Percentiles rank a stretch among this genome's conserved stretches.
phyloP scores from a whole-genome alignment of 257 asterid genomes.

The Nicotiana sylvestris region DNA sequence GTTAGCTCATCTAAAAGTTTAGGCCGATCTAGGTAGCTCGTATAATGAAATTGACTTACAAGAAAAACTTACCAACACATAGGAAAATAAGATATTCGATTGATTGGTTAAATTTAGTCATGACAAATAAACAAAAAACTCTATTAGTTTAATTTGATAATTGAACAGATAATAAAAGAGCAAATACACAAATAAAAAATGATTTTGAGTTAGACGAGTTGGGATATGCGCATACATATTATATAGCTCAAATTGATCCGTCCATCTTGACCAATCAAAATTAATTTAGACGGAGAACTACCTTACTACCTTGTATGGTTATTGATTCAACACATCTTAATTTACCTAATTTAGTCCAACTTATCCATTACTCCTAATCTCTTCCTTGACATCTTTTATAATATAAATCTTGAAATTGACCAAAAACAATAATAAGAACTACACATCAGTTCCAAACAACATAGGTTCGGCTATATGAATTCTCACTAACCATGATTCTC shows the following conservation, averaged over 20 bases:
- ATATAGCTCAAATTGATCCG: background rate
- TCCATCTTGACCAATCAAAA: background rate
- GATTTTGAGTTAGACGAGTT: background rate
- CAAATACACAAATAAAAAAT: background rate
- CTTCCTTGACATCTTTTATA: too few species aligned
- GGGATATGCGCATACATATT: background rate
- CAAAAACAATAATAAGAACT: background rate
- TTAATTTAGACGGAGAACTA: background rate
- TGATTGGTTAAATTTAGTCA: background rate
- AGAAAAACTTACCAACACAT: too few species aligned
- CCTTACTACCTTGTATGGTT: background rate
- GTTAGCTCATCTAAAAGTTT: background rate
- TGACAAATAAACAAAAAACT: background rate
- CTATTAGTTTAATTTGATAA: background rate
- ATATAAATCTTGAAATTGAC: background rate
- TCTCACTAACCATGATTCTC: background rate
- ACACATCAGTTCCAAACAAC: background rate
- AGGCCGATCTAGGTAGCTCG: background rate
- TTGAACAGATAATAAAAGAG: background rate
- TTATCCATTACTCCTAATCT: background rate
- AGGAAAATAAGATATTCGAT: background rate
- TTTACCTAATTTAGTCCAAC: background rate
- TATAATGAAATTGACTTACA: too few species aligned
- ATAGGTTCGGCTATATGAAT: background rate
- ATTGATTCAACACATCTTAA: too few species aligned